Percentiles rank a stretch among this genome's conserved stretches.
These are phyloP conservation scores for Alternaria metachromatica DNA, from an alignment of 2,329 filamentous ascomycete species.

Conservation along the genomic window DNA sequence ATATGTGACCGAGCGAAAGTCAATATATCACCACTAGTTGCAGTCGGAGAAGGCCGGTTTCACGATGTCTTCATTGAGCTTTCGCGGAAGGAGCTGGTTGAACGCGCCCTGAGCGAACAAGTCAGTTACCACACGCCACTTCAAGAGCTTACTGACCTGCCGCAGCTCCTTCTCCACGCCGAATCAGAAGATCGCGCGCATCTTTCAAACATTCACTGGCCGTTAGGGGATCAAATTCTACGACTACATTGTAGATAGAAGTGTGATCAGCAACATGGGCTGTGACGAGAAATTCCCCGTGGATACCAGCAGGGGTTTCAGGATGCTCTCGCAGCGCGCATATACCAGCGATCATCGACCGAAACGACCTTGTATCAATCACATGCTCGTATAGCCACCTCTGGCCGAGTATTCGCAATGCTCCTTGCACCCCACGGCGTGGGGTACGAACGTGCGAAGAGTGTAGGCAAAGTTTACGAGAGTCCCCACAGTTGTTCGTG, in stretches of 20 bases:
- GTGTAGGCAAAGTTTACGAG: neutral
- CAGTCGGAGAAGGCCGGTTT: neutral
- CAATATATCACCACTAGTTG: neutral
- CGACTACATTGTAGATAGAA: neutral
- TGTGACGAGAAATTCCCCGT: neutral
- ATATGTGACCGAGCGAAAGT: neutral
- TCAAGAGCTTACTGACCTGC: neutral
- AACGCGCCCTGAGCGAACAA: neutral
- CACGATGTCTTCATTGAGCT: neutral
- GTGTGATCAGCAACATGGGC: neutral
- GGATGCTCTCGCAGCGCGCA: neutral
- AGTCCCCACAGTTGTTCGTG: neutral
- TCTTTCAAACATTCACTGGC: neutral
- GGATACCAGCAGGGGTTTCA: neutral
- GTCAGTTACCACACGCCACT: neutral
- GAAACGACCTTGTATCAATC: neutral
- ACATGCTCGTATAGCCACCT: neutral
- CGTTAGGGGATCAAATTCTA: neutral
- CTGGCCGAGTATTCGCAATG: neutral
- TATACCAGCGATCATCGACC: neutral
- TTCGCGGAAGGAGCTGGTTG: neutral
- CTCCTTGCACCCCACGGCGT: neutral
- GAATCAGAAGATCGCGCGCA: no score
- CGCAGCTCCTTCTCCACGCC: neutral
- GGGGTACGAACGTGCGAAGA: neutral